A percentile compares a stretch with the other conserved stretches of the same genome.
Evolutionary conservation across 345 rosid species (phyloP).

Genomic region (Laguncularia racemosa): DNA sequence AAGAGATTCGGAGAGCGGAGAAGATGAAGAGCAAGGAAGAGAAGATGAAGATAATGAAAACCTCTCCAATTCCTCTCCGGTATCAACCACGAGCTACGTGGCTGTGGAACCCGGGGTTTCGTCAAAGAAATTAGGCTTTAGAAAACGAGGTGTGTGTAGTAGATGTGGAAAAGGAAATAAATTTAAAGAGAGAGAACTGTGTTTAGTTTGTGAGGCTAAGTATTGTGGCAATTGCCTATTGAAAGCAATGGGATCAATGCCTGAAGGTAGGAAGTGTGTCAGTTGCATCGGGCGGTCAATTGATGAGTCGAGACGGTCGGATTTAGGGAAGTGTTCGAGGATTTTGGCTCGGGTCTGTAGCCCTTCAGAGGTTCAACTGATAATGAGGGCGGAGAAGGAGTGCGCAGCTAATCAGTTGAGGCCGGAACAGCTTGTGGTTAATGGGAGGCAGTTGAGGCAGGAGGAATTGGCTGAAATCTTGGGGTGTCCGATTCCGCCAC

Average conservation of each 20-base stretch:
- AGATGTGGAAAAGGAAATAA: slow-evolving; percentile 42
- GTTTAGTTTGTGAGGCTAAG: slow-evolving; percentile 51
- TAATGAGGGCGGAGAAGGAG: slow-evolving; percentile 60
- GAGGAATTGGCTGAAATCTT: slow-evolving; percentile 47
- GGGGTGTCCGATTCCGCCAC: slow-evolving; percentile 31
- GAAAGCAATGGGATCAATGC: slow-evolving; percentile 74
- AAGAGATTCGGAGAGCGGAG: slow-evolving; percentile 23
- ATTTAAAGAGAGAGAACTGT: slow-evolving; percentile 38
- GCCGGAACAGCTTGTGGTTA: slow-evolving; percentile 53
- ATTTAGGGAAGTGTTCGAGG: slow-evolving; percentile 45
- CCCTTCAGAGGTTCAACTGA: slow-evolving; percentile 44
- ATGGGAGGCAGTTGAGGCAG: slow-evolving; percentile 37
- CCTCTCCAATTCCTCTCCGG: slow-evolving; percentile 16
- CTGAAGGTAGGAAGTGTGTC: slow-evolving; percentile 69
- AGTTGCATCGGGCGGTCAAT: slow-evolving; percentile 46
- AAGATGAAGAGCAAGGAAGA: slow-evolving; percentile 11
- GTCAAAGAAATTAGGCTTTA: neutral
- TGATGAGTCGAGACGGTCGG: slow-evolving; percentile 36
- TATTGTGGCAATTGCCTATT: slow-evolving; percentile 57
- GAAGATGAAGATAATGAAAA: slow-evolving; percentile 7
- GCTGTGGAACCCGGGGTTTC: neutral
- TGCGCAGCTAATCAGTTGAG: slow-evolving; percentile 54
- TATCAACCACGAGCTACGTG: slow-evolving; percentile 4
- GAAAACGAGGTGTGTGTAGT: slow-evolving; percentile 31
- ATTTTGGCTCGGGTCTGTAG: slow-evolving; percentile 34